Evolutionary conservation across 805 yeast genomes (phyloP), one percentile per base, ranked within the genome.

Genomic region (Dipodascopsis tothii): DNA sequence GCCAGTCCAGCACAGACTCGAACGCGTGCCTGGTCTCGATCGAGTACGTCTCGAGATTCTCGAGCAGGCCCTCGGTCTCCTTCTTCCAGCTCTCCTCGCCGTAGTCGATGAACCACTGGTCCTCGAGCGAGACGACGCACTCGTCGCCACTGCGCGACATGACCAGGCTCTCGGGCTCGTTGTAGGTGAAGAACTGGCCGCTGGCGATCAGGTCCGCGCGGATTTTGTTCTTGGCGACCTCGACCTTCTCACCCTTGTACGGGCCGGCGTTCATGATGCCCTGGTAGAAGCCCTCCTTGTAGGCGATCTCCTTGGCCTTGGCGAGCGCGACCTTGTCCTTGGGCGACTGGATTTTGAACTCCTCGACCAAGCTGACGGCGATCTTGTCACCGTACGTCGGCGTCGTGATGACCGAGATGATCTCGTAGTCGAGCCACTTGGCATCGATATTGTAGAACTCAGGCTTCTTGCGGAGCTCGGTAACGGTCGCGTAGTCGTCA

Each of bases 71-170:
- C 51, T 79, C 68, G 42, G 96, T 94, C 62, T 75, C 77, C 14
- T 71, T 66, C 61, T 83, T 84, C 98, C 98, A 92, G 14, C 68
- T 56, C 56, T 77, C 85, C 74, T 92, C 98, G 74, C 98, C 98
- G 60, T 92, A 92, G 64, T 92, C 96, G 58, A 85, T 75, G 66
- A 78, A 92, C 98, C 98, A 92, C 72, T 92, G 98, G 68, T 92
- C 97, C 69, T 94, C 97, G 41, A 92, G 75, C 4, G 97, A 86
- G 33, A 92, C 98, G 58, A 90, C 80, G 74, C 98, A 92, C 47
- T 80, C 86, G 63, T 92, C 98, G 55, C 96, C 96, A 35, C 96
- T 85, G 69, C 98, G 83, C 14, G 97, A 90, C 37, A 85, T 75
- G 37, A 92, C 96, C 35, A 71, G 70, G 35, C 81, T 77, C 68